phyloP scores from a whole-genome alignment of 192 early-diverging fungal genomes.

The Chytriomyces hyalinus region DNA sequence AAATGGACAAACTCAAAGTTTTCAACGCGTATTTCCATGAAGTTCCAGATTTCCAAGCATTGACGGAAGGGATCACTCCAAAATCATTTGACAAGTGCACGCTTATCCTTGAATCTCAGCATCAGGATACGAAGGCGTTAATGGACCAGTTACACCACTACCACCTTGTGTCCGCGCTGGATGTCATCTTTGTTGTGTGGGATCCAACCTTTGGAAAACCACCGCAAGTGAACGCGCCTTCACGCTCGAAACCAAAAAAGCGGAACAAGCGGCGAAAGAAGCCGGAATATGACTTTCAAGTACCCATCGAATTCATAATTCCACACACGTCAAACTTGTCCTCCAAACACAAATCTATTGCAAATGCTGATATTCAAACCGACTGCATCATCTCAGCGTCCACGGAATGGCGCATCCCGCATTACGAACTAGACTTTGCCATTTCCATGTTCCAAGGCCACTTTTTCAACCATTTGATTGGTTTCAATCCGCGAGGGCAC shows the following conservation, averaged over 20 bases:
- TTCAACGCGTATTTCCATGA: constrained; percentile 14
- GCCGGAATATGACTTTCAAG: constrained; percentile 21
- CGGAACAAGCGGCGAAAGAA: not conserved
- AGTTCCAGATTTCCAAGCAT: not conserved
- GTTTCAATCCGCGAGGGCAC: constrained; percentile 26
- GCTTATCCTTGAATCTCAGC: constrained; percentile 17
- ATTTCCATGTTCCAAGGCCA: constrained; percentile 37
- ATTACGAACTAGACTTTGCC: constrained; percentile 37
- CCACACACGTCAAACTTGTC: constrained; percentile 20
- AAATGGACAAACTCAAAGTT: constrained; percentile 23
- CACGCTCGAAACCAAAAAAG: constrained; percentile 1
- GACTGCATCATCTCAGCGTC: constrained; percentile 40
- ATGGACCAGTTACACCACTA: constrained; percentile 34
- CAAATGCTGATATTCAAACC: constrained; percentile 14
- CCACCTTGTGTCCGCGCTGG: constrained; percentile 23
- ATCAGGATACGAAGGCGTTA: not conserved
- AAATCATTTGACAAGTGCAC: constrained; percentile 45
- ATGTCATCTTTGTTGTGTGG: constrained; percentile 42
- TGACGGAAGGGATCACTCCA: constrained; percentile 9
- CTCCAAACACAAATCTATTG: constrained; percentile 12
- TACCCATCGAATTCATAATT: constrained; percentile 34
- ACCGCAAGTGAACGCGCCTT: constrained; percentile 27
- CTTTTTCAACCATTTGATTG: constrained; percentile 38
- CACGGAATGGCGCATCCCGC: constrained; percentile 34
- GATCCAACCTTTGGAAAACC: constrained; percentile 26